Base-by-base conservation (phyloP, 1,284 basidiomycete genomes). In the Leccinum subrobustum region DNA sequence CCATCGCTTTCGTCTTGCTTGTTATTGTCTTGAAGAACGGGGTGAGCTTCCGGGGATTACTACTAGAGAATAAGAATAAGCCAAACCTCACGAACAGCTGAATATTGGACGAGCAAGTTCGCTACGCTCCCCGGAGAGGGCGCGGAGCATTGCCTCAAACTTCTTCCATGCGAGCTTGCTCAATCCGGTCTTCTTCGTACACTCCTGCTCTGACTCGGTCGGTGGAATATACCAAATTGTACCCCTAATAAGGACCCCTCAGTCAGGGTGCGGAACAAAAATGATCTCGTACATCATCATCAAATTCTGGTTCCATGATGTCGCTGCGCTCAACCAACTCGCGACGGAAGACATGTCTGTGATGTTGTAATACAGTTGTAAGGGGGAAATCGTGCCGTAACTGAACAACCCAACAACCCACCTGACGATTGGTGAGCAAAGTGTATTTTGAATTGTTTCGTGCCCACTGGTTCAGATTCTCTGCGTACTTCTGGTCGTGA, bases 91-190 rank as follows among this genome's bases (percentile, higher is more conserved):
- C 91, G 87, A 16, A 94, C 93, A 7, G 93, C 93, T 94, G 72
- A 98, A 98, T 12, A 91, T 86, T 95, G 98, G 93, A 20, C 94
- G 83, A 20, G 94, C 97, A 44, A 99, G 88, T 72, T 96, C 93
- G 8, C 92, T 94, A 58, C 95, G 81, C 66, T 91, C 90, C 3
- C 94, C 93, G 12, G 88, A 90, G 67, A 99, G 78, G 5, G 85
- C 86, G 18, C 96, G 86, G 33, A 99, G 81, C 88, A 98, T 95
- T 1, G 88, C 87, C 74, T 95, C 91, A 66, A 99, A 94, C 39
- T 95, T 82, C 57, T 84, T 86, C 39, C 89, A 83, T 12, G 95
- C 92, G 14, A 93, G 76, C 68, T 81, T 85, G 1, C 94, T 93
- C 1, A 99, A 81, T 27, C 79, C 79, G 42, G 81, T 88, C 77